Evolutionary conservation across 208 protist genomes (phyloP).

Genomic region (Jaenimonas drosophilae): DNA sequence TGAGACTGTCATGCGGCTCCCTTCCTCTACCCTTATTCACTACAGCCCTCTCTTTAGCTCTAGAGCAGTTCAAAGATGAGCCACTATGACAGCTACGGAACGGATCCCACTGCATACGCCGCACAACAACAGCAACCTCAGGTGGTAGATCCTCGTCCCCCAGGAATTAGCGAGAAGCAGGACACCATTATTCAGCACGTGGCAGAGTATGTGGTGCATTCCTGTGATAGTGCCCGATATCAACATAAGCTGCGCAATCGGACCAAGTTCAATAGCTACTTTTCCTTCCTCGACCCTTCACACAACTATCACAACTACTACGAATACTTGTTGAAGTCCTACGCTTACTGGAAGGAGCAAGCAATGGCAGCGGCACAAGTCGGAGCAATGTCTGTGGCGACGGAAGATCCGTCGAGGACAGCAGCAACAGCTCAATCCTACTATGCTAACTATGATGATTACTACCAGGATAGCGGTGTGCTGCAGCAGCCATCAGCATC

Average conservation of each 20-base stretch:
- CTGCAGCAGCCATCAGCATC: no score
- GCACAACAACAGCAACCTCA: no score
- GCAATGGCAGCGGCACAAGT: slow-evolving; percentile 27
- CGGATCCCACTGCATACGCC: no score
- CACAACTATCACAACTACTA: slow-evolving; percentile 70
- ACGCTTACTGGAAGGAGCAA: no score
- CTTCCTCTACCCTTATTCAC: background rate
- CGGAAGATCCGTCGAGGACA: background rate
- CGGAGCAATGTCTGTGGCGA: slow-evolving; percentile 26
- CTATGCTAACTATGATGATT: no score
- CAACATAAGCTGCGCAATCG: slow-evolving; percentile 47
- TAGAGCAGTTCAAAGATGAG: no score
- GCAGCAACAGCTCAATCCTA: slow-evolving; percentile 3
- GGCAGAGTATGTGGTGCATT: slow-evolving; percentile 67
- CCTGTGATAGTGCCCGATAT: slow-evolving; percentile 53
- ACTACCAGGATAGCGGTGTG: no score
- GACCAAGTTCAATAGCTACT: slow-evolving; percentile 67
- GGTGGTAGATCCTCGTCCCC: slow-evolving; percentile 26
- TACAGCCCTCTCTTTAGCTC: no score
- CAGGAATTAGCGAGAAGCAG: slow-evolving; percentile 58
- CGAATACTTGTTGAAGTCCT: slow-evolving; percentile 62
- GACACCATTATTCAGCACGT: slow-evolving; percentile 78
- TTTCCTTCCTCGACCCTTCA: slow-evolving; percentile 47
- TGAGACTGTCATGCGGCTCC: background rate
- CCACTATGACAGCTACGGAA: no score